Evolutionary conservation across 202 grass and related monocot genomes (phyloP).

Genomic region (Musa balbisiana): DNA sequence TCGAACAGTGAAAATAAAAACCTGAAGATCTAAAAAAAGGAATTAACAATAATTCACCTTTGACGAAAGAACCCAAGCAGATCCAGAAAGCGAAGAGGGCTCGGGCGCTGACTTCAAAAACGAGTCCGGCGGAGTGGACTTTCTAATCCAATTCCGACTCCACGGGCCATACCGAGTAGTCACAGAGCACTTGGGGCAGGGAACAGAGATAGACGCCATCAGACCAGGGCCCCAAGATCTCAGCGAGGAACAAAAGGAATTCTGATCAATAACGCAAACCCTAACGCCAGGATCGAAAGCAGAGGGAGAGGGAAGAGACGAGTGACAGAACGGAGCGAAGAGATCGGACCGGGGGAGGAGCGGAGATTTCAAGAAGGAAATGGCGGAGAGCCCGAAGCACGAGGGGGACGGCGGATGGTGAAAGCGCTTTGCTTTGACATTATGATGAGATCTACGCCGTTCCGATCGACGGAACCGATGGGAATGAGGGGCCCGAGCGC

Average conservation of each 20-base stretch:
- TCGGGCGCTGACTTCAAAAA: neutral
- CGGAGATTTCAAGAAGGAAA: neutral
- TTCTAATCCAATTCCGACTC: neutral
- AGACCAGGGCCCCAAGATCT: neutral
- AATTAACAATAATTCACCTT: neutral
- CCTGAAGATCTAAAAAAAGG: neutral
- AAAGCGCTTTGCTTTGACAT: neutral
- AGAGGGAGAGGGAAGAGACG: neutral
- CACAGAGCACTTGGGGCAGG: slow-evolving; percentile 13
- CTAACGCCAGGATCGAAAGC: neutral
- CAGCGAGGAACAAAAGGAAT: neutral
- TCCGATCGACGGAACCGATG: slow-evolving; percentile 1
- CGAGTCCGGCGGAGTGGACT: neutral
- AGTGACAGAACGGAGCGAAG: neutral
- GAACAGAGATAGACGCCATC: slow-evolving; percentile 21
- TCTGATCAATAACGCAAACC: neutral
- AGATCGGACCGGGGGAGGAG: neutral
- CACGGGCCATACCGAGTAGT: neutral
- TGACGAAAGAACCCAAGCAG: neutral
- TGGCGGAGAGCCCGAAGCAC: slow-evolving; percentile 16
- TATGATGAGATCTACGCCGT: slow-evolving; percentile 4
- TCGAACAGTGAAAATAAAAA: neutral
- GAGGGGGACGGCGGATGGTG: neutral
- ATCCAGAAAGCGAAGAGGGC: neutral
- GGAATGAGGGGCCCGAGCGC: neutral